Base-by-base conservation (phyloP, 2,329 filamentous ascomycete species). In the Penicillium sp. region DNA sequence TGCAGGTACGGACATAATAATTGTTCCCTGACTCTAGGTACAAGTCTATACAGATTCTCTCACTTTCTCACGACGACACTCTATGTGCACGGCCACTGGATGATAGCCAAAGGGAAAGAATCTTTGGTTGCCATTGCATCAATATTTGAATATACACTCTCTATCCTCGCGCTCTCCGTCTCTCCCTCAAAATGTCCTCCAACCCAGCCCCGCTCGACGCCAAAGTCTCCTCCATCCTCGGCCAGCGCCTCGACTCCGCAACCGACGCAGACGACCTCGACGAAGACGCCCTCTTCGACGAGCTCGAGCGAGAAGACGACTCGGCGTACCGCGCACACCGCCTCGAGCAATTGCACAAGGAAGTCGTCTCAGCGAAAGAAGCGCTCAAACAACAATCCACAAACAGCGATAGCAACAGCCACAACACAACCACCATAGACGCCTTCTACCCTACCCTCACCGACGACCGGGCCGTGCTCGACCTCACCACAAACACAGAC, bases 201-300 rank as follows among this genome's bases (percentile, higher is more conserved):
- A 23, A 50, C 16, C 33, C 56, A 52, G 48, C 52, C 42, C 52
- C 52, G 3, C 52, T 59, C n/a, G 57, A 59, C 48, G 47, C 58
- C n/a, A 60, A 58, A 42, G 50, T 51, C 26, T 47, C 52, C 47
- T 38, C 48, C 12, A 35, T 52, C 20, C 61, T 64, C 55, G 54
- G 55, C 23, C 56, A 42, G 9, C 47, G 52, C 43, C 69, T 80
- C 48, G 78, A 63, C 53, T 49, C 51, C 47, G 61, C 65, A 54
- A 59, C 58, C 23, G 59, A 71, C 57, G 68, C 69, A 35, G 69
- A 73, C 59, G 79, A 81, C 61, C 77, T 76, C 60, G 80, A 83
- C 66, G 80, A 84, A 66, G 84, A 85, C 64, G 81, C 81, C 47
- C 77, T 87, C 55, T 82, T 86, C 62, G 81, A 80, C 35, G 77